phyloP scores from a whole-genome alignment of 2,329 filamentous ascomycete genomes.

The Talaromyces funiculosus region DNA sequence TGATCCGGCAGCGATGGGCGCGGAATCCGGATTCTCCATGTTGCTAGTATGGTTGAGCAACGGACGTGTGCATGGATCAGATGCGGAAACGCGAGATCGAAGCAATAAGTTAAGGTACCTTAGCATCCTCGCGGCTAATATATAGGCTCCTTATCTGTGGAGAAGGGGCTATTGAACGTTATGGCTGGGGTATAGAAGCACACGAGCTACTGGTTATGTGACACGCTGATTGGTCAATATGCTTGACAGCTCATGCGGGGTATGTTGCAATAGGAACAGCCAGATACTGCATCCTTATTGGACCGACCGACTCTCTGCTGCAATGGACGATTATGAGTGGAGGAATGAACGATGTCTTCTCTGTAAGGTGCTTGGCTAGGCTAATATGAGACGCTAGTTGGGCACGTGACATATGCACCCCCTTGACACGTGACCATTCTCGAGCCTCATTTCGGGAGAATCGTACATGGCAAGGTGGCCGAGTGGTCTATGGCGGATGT shows the following conservation, averaged over 20 bases:
- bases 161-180: background rate
- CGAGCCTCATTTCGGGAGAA: too few relatives aligned
- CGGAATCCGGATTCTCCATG: constrained; percentile 9
- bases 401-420: too few relatives aligned
- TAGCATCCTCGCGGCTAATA: background rate
- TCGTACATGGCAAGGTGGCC: background rate
- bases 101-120: background rate
- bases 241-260: background rate
- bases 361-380: too few relatives aligned
- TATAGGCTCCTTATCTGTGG: background rate
- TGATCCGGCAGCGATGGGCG: background rate
- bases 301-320: background rate
- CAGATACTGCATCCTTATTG: background rate
- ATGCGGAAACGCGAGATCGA: background rate
- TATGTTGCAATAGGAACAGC: background rate
- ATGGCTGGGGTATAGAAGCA: background rate
- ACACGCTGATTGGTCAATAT: background rate
- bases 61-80: background rate
- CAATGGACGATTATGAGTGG: too few relatives aligned
- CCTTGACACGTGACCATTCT: background rate
- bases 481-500: background rate
- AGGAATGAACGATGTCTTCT: too few relatives aligned
- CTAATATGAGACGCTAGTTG: too few relatives aligned
- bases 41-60: background rate
- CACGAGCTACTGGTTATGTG: background rate